phyloP scores from a whole-genome alignment of 108 stramenopile species.

The Nannochloropsis salina region DNA sequence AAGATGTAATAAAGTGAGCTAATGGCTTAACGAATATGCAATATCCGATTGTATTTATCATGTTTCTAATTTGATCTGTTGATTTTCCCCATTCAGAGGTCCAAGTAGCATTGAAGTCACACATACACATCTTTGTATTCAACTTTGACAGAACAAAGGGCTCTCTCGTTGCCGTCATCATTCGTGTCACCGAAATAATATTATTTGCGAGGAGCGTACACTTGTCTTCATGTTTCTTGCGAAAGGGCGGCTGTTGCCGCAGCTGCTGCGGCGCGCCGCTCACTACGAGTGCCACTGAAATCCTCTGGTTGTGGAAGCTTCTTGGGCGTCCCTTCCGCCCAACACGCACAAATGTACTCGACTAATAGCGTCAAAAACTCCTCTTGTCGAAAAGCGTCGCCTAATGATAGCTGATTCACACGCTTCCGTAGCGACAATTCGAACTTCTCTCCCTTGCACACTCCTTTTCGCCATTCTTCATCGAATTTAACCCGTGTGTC shows the following conservation, averaged over 20 bases:
- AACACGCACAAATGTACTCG: slow-evolving; percentile 11
- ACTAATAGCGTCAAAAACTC: background rate
- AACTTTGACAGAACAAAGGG: no score
- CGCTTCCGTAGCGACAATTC: background rate
- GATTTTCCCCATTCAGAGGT: no score
- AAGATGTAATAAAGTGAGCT: no score
- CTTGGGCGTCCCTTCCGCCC: background rate
- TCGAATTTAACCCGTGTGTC: background rate
- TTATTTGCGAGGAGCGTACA: no score
- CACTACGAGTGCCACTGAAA: background rate
- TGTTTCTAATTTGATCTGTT: no score
- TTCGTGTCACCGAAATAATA: no score
- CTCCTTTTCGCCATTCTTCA: background rate
- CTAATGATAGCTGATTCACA: background rate
- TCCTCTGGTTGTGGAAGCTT: background rate
- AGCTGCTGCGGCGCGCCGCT: background rate
- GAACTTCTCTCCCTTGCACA: background rate
- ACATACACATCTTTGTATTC: no score
- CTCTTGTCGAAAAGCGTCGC: background rate
- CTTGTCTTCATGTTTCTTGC: background rate
- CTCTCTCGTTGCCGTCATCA: no score
- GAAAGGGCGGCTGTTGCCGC: background rate
- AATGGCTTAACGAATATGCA: no score
- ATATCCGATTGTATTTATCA: no score
- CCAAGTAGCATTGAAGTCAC: no score